phyloP scores from a whole-genome alignment of 805 yeast species.

The Kodamaea leandrae region DNA sequence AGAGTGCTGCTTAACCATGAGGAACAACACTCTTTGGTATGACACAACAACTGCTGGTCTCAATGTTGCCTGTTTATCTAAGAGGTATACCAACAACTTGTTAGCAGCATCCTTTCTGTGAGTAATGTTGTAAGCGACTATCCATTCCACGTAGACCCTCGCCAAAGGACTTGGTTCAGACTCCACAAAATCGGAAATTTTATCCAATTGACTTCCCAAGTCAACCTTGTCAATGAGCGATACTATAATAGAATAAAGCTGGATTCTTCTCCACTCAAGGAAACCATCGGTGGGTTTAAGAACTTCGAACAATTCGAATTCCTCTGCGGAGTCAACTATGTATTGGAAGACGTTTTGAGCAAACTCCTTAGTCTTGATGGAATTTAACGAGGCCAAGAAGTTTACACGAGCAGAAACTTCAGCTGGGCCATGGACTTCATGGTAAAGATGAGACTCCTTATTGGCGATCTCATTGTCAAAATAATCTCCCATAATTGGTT shows the following conservation, averaged over 20 bases:
- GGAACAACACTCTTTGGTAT: conserved; percentile 58
- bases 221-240: conserved; percentile 36
- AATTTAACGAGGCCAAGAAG: conserved; percentile 46
- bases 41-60: conserved; percentile 59
- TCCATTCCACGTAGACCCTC: conserved; percentile 79
- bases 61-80: conserved; percentile 14
- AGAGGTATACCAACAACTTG: conserved; percentile 16
- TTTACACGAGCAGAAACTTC: conserved; percentile 56
- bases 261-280: conserved; percentile 67
- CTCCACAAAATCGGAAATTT: conserved; percentile 35
- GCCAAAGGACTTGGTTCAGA: conserved; percentile 77
- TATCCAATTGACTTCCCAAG: conserved; percentile 19
- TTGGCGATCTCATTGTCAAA: conserved; percentile 42
- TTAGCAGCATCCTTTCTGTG: conserved; percentile 19
- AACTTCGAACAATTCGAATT: conserved; percentile 47
- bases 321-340: conserved; percentile 36
- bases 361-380: conserved; percentile 25
- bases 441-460: conserved; percentile 33
- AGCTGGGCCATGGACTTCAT: conserved; percentile 50
- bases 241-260: conserved; percentile 52
- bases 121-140: conserved; percentile 47
- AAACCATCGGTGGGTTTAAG: conserved; percentile 59
- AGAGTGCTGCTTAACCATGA: conserved; percentile 48
- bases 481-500: conserved; percentile 50
- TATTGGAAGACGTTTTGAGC: conserved; percentile 31